Conservation (phyloP, 176 grass and related monocot genomes). For the Avena insularis region DNA sequence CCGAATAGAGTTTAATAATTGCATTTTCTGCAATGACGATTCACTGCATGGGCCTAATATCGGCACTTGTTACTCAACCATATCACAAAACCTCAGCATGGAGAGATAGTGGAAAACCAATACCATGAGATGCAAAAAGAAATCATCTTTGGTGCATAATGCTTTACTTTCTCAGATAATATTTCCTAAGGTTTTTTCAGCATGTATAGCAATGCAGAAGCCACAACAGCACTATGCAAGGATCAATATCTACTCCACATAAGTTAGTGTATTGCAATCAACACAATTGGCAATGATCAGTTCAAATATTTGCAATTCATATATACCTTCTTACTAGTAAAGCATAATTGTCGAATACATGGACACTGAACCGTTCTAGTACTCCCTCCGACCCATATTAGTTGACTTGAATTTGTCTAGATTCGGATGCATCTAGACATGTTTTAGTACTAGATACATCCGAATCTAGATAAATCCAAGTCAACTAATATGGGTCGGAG, state of each 20-base stretch:
- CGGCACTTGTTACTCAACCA: slow-evolving; percentile 27
- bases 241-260: slow-evolving; percentile 41
- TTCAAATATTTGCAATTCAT: neutral
- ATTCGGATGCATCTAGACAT: no score
- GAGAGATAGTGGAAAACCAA: neutral
- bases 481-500: no score
- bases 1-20: neutral
- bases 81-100: neutral
- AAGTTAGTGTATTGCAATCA: slow-evolving; percentile 15
- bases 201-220: neutral
- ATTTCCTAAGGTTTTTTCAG: neutral
- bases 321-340: neutral
- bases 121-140: neutral
- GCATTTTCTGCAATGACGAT: neutral
- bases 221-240: slow-evolving; percentile 12
- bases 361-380: neutral
- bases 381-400: no score
- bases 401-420: no score
- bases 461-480: no score
- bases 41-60: neutral
- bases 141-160: neutral
- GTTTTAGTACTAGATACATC: no score
- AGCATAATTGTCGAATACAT: neutral
- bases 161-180: slow-evolving; percentile 10
- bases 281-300: neutral